Evolutionary conservation across 805 yeast species (phyloP).

Genomic region (Starmerella apicola): DNA sequence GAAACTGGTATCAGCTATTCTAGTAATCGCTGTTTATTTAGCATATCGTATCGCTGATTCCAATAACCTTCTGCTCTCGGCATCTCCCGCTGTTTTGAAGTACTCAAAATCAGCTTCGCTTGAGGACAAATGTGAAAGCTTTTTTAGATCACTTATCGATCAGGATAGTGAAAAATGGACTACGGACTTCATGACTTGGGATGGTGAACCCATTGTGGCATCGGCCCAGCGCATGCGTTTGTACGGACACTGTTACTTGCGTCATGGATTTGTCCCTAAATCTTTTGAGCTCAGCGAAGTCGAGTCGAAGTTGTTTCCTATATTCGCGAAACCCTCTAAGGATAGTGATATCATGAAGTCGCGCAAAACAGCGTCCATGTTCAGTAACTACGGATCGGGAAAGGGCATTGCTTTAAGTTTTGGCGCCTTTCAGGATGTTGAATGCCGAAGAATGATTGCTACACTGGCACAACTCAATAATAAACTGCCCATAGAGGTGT

Average conservation of each 20-base stretch:
- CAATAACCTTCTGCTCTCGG: no score
- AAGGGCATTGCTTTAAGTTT: constrained; percentile 2
- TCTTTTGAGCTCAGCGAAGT: background rate
- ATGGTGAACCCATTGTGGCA: no score
- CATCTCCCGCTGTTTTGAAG: no score
- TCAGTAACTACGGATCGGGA: background rate
- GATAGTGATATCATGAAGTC: background rate
- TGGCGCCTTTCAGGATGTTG: background rate
- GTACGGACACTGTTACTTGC: no score
- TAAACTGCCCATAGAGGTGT: constrained; percentile 3
- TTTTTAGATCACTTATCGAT: background rate
- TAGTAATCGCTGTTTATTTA: no score
- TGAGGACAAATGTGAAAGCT: background rate
- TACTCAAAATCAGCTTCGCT: no score
- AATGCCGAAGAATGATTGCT: background rate
- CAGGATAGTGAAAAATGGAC: background rate
- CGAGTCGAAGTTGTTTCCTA: constrained; percentile 3
- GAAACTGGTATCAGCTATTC: no score
- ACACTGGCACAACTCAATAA: background rate
- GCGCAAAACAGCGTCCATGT: no score
- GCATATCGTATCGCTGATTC: no score
- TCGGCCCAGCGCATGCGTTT: no score
- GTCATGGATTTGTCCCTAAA: no score
- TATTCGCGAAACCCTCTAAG: background rate
- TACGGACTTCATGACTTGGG: no score